Evolutionary conservation across 768 basidiomycete species (phyloP).

Genomic region (Leccinum subtestaceum): DNA sequence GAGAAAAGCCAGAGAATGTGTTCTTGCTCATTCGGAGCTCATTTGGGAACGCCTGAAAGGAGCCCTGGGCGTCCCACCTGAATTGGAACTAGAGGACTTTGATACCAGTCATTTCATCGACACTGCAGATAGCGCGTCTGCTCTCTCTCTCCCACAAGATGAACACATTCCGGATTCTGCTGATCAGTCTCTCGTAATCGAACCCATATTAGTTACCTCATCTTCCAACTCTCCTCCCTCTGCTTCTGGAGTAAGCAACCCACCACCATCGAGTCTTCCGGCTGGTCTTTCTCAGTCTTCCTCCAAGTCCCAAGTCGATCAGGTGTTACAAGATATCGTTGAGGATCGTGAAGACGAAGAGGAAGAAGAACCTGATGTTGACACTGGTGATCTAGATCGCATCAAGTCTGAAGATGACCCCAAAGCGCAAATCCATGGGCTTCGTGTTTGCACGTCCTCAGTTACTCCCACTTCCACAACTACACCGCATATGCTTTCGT

Average conservation of each 20-base stretch:
- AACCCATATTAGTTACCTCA: conserved; percentile 47
- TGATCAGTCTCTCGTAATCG: conserved; percentile 37
- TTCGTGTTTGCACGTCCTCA: conserved; percentile 52
- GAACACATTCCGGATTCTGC: background rate
- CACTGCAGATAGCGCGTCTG: background rate
- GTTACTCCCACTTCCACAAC: conserved; percentile 27
- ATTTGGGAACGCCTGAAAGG: conserved; percentile 92
- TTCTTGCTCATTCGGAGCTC: conserved; percentile 74
- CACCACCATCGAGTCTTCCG: conserved; percentile 39
- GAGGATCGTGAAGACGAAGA: conserved; percentile 51
- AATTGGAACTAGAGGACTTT: conserved; percentile 65
- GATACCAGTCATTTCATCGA: background rate
- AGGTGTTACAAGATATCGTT: conserved; percentile 54
- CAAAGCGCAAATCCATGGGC: conserved; percentile 49
- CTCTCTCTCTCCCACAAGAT: background rate
- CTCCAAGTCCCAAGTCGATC: conserved; percentile 27
- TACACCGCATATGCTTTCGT: conserved; percentile 27
- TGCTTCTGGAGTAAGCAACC: conserved; percentile 26
- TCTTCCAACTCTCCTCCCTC: conserved; percentile 22
- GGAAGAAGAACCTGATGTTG: conserved; percentile 31
- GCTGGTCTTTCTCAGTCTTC: conserved; percentile 30
- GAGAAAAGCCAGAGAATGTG: conserved; percentile 66
- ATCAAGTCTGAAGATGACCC: conserved; percentile 16
- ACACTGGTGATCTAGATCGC: conserved; percentile 17
- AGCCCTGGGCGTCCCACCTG: conserved; percentile 83